Percentiles rank a stretch among this genome's conserved stretches.
Conservation (phyloP, 805 yeast genomes). For the Saturnispora bothae region DNA sequence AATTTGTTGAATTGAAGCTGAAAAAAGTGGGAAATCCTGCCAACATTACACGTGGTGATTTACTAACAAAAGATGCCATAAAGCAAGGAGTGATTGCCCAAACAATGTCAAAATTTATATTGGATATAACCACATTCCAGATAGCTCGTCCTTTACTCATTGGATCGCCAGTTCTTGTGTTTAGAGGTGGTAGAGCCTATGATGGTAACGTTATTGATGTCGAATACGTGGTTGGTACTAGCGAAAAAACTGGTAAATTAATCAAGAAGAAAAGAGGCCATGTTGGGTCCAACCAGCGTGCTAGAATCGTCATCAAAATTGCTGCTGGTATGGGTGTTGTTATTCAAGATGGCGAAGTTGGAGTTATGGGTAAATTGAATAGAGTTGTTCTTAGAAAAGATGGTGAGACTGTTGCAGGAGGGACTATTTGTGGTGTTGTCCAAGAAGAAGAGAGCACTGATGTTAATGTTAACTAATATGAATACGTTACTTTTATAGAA, state of each 20-base stretch:
- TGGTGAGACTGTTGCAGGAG: slow-evolving; percentile 56
- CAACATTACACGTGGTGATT: slow-evolving; percentile 55
- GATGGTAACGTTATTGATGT: slow-evolving; percentile 56
- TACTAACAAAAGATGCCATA: slow-evolving; percentile 30
- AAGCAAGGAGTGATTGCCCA: slow-evolving; percentile 21
- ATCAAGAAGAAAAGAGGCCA: slow-evolving; percentile 45
- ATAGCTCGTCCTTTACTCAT: slow-evolving; percentile 61
- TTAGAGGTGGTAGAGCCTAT: slow-evolving; percentile 62
- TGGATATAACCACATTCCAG: slow-evolving; percentile 56
- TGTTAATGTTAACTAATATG: no score
- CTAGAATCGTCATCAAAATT: slow-evolving; percentile 39
- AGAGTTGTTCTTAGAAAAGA: slow-evolving; percentile 61
- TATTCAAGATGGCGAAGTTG: not conserved
- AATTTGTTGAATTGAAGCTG: slow-evolving; percentile 39
- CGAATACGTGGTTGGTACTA: slow-evolving; percentile 17
- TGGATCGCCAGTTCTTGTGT: slow-evolving; percentile 70
- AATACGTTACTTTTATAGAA: no score
- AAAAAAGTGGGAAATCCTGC: slow-evolving; percentile 27
- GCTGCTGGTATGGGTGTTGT: slow-evolving; percentile 8
- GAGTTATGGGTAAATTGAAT: slow-evolving; percentile 32
- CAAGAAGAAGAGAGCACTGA: no score
- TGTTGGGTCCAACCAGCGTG: slow-evolving; percentile 48
- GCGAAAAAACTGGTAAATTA: slow-evolving; percentile 20
- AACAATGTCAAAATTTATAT: slow-evolving; percentile 38
- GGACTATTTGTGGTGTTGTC: slow-evolving; percentile 13